phyloP scores from a whole-genome alignment of 2,329 filamentous ascomycete genomes.

The Aureobasidium sp. region DNA sequence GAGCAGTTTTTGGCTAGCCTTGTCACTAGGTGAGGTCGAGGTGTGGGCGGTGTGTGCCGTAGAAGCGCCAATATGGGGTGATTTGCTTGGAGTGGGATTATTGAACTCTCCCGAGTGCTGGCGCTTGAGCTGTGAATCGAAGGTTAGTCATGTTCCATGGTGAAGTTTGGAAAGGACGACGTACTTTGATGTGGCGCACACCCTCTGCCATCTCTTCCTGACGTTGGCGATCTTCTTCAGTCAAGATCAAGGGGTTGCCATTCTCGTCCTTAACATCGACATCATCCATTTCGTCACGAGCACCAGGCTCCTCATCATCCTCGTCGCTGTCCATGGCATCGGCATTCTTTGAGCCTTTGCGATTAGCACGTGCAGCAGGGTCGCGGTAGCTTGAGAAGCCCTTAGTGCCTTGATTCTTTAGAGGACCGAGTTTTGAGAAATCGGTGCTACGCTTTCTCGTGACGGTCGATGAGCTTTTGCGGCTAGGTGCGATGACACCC shows the following conservation, averaged over 20 bases:
- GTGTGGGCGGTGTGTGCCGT: conserved; percentile 35
- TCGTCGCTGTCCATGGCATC: conserved; percentile 69
- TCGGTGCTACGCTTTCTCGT: conserved; percentile 73
- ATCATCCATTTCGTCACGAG: conserved; percentile 58
- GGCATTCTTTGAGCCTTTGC: conserved; percentile 35
- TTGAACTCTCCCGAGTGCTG: conserved; percentile 66
- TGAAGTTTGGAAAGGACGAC: neutral
- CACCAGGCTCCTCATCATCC: conserved; percentile 53
- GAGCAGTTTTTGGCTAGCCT: conserved; percentile 21
- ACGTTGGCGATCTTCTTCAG: conserved; percentile 63
- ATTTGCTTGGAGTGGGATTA: conserved; percentile 28
- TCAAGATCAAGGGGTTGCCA: conserved; percentile 48
- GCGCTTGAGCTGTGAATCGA: conserved; percentile 59
- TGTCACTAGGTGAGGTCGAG: conserved; percentile 25
- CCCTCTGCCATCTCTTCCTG: conserved; percentile 72
- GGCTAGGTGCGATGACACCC: conserved; percentile 64
- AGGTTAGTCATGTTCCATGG: conserved; percentile 9
- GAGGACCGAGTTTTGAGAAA: conserved; percentile 73
- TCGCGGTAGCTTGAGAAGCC: conserved; percentile 79
- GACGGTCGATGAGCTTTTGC: conserved; percentile 48
- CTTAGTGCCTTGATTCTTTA: conserved; percentile 75
- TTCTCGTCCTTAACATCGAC: conserved; percentile 56
- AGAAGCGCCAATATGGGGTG: conserved; percentile 30
- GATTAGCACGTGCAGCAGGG: conserved; percentile 47
- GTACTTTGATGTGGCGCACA: conserved; percentile 72